phyloP scores from a whole-genome alignment of 2,329 filamentous ascomycete genomes.

The Diaporthe sp. region DNA sequence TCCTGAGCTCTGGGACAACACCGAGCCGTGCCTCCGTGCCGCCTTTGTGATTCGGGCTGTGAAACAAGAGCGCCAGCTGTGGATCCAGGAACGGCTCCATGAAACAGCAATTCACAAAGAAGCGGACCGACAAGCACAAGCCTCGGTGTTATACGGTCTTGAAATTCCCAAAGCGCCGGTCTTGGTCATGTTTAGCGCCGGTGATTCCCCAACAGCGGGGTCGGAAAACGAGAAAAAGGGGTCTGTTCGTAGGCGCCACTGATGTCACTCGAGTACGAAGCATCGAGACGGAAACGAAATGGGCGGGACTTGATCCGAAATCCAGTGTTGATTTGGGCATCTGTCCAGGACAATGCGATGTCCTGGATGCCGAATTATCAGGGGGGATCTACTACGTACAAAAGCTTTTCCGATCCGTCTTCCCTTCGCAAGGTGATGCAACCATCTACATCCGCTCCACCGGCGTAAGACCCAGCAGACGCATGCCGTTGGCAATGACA shows the following conservation, averaged over 20 bases:
- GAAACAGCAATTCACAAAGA: not conserved
- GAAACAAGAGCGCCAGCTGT: constrained; percentile 2
- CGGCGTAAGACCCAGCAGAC: constrained; percentile 81
- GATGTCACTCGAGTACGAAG: not conserved
- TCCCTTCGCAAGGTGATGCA: not conserved
- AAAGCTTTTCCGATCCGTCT: not conserved
- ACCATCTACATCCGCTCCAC: constrained; percentile 70
- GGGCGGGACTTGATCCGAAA: not conserved
- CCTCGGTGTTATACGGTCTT: constrained; percentile 19
- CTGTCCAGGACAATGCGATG: not conserved
- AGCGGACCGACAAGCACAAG: not conserved
- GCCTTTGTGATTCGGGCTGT: not conserved
- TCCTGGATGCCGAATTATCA: not conserved
- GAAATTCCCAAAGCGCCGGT: constrained; percentile 23
- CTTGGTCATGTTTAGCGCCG: constrained; percentile 6
- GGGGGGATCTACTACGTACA: not conserved
- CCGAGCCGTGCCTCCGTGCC: not conserved
- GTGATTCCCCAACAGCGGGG: not conserved
- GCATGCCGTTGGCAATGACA: constrained; percentile 88
- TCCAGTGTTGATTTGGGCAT: not conserved
- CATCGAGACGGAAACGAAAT: not conserved
- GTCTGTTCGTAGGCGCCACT: constrained; percentile 2
- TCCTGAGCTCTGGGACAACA: not conserved
- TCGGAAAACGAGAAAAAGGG: not conserved
- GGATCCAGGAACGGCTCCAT: not conserved